phyloP scores from a whole-genome alignment of 2,329 filamentous ascomycete genomes.

The Talaromyces sp. region DNA sequence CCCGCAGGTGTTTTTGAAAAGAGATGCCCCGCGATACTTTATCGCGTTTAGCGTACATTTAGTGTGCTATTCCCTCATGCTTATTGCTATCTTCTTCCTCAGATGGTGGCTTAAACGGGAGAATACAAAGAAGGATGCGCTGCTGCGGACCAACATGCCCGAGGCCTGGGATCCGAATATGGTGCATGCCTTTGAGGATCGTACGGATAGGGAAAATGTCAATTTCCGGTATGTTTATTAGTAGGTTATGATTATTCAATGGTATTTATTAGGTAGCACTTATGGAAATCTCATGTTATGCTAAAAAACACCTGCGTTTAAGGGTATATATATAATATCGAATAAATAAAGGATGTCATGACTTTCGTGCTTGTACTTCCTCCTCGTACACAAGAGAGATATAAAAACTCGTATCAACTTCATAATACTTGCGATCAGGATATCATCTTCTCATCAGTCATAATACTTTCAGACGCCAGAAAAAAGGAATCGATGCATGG shows the following conservation, averaged over 20 bases:
- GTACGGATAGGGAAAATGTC: conserved; percentile 59
- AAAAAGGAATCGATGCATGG: not conserved
- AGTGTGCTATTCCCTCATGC: conserved; percentile 61
- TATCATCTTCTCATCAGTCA: conserved; percentile 15
- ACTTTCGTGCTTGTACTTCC: not conserved
- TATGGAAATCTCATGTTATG: not conserved
- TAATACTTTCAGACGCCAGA: conserved; percentile 2
- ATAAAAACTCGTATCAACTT: not conserved
- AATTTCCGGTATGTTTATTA: conserved; percentile 57
- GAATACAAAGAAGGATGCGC: conserved; percentile 55
- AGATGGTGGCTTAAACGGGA: conserved; percentile 55
- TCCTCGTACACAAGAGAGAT: not conserved
- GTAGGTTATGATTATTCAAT: not conserved
- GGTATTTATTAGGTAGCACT: not conserved
- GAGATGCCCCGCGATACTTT: conserved; percentile 61
- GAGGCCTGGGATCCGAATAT: conserved; percentile 40
- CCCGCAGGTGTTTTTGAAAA: conserved; percentile 60
- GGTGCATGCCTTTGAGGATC: conserved; percentile 57
- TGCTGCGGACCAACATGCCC: conserved; percentile 39
- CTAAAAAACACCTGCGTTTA: not conserved
- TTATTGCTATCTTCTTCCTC: conserved; percentile 54
- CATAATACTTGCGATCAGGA: conserved; percentile 4
- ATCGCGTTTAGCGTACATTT: conserved; percentile 67
- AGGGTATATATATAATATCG: not conserved
- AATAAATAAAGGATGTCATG: not conserved